A percentile compares a stretch with the other conserved stretches of the same genome.
Conservation (phyloP, 192 early-diverging fungal species). For the Oehlia diaphana region DNA sequence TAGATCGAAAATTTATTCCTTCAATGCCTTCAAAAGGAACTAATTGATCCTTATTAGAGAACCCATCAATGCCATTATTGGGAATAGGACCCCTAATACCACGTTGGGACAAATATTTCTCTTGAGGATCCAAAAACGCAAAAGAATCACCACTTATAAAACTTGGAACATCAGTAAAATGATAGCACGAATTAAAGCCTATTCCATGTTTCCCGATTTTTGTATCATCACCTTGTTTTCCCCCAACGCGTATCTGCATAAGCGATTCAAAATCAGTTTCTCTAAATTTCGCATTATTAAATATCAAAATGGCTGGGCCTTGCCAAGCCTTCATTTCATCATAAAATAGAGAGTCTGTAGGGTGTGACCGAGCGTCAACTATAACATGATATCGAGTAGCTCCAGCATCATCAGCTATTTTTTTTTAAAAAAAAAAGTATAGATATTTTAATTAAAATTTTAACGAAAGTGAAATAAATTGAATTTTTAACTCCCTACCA, state of each 20-base stretch:
- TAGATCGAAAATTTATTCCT: constrained; percentile 11
- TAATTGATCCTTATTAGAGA: constrained; percentile 20
- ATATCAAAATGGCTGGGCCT: constrained; percentile 33
- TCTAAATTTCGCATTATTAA: constrained; percentile 30
- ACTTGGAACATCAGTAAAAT: constrained; percentile 32
- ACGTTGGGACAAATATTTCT: constrained; percentile 3
- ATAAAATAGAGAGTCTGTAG: not conserved
- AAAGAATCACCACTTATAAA: constrained; percentile 30
- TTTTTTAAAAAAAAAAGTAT: no score
- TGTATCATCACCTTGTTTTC: constrained; percentile 8
- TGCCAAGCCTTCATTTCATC: constrained; percentile 32
- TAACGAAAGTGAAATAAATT: no score
- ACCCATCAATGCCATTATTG: not conserved
- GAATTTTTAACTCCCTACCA: not conserved
- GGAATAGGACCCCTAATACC: not conserved
- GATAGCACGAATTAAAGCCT: constrained; percentile 31
- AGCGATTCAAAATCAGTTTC: constrained; percentile 23
- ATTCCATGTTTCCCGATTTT: constrained; percentile 6
- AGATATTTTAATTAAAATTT: no score
- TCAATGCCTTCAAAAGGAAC: constrained; percentile 26
- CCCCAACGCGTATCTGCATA: constrained; percentile 30
- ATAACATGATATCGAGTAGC: constrained; percentile 24
- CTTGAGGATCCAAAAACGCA: constrained; percentile 34
- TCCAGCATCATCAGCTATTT: constrained; percentile 28
- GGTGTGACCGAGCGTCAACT: constrained; percentile 14